A percentile compares a stretch with the other conserved stretches of the same genome.
Conservation (phyloP, 768 basidiomycete species). For the Tulasnella sp. region DNA sequence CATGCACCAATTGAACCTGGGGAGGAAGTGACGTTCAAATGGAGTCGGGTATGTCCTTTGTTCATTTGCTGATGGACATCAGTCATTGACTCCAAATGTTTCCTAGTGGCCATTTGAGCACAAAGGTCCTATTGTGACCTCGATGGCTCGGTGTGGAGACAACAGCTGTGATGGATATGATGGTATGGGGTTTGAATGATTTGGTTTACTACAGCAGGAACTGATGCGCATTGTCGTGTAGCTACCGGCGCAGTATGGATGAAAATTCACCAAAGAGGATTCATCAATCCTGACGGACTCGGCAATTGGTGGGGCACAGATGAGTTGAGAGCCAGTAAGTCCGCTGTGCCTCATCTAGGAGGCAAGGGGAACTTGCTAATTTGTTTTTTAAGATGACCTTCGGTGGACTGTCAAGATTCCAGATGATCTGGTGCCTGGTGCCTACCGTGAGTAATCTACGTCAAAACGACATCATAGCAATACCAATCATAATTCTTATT, state of each 20-base stretch:
- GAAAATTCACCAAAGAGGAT: too few species aligned
- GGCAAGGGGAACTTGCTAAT: too few species aligned
- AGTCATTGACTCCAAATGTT: neutral
- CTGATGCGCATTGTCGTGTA: too few species aligned
- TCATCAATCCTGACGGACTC: too few species aligned
- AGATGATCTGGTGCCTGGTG: constrained; percentile 1
- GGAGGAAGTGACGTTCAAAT: constrained; percentile 1
- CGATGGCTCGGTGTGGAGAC: constrained; percentile 12
- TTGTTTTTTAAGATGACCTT: constrained; percentile 7
- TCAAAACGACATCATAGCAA: neutral
- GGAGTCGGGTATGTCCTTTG: neutral
- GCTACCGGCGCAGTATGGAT: too few species aligned
- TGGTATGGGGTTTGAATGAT: constrained; percentile 11
- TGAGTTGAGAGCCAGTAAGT: too few species aligned
- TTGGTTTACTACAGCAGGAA: too few species aligned
- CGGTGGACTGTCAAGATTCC: constrained; percentile 13
- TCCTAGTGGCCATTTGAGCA: constrained; percentile 12
- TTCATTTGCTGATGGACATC: too few species aligned
- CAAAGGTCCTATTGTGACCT: constrained; percentile 8
- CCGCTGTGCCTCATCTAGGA: too few species aligned
- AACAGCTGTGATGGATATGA: constrained; percentile 1
- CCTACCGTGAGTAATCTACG: constrained; percentile 14
- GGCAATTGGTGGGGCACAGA: too few species aligned
- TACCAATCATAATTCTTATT: neutral
- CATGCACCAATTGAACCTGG: constrained; percentile 8